Conservation (phyloP, 495 filamentous ascomycete species). For the Trichoderma orchidacearum region DNA sequence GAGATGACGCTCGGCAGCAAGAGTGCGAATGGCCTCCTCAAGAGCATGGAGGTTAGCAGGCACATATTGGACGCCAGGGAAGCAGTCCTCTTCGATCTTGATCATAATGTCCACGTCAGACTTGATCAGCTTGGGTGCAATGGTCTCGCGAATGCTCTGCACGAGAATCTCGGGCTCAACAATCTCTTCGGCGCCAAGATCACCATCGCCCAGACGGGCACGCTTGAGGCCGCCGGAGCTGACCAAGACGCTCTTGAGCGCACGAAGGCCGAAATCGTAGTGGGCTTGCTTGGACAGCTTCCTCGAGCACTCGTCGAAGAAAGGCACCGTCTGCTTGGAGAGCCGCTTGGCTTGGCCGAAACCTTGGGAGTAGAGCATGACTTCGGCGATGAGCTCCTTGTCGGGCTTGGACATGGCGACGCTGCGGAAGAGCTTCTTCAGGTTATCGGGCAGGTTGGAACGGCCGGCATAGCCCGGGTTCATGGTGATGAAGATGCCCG, state of each 20-base stretch:
- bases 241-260: constrained; percentile 93
- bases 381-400: constrained; percentile 97
- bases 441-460: constrained; percentile 93
- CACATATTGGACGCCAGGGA: constrained; percentile 86
- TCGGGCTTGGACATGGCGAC: constrained; percentile 99
- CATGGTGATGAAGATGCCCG: constrained; percentile 99
- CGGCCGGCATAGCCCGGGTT: constrained; percentile 97
- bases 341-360: constrained; percentile 90
- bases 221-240: constrained; percentile 95
- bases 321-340: constrained; percentile 88
- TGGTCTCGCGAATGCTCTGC: constrained; percentile 95
- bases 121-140: constrained; percentile 90
- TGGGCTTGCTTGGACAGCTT: constrained; percentile 89
- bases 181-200: constrained; percentile 53
- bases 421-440: constrained; percentile 98
- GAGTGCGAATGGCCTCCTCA: constrained; percentile 64
- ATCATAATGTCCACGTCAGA: constrained; percentile 82
- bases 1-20: constrained; percentile 68
- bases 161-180: constrained; percentile 98
- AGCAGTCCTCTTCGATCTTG: constrained; percentile 68
- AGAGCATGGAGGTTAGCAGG: constrained; percentile 73
- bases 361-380: constrained; percentile 98
- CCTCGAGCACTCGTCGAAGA: constrained; percentile 81
- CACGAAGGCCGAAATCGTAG: constrained; percentile 96
- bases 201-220: constrained; percentile 46